Conservation (phyloP, 345 rosid species). For the Salix koriyanagi region DNA sequence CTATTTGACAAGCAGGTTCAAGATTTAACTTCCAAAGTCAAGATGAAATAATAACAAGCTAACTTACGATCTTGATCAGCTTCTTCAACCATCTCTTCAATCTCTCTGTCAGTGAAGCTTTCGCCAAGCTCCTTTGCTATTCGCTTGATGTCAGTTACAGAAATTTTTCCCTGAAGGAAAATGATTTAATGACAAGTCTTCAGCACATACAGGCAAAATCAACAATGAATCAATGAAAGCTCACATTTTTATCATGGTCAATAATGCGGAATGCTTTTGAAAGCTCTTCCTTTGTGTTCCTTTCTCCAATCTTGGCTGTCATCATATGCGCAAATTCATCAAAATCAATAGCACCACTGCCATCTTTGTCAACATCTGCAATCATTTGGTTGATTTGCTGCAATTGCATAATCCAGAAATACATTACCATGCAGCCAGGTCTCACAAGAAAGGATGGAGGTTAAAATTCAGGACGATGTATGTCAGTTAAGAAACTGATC, state of each 20-base stretch:
- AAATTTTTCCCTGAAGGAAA: conserved; percentile 64
- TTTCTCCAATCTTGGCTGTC: conserved; percentile 96
- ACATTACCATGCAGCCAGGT: conserved; percentile 1
- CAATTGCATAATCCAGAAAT: conserved; percentile 4
- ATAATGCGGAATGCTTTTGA: conserved; percentile 69
- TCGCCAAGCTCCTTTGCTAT: conserved; percentile 78
- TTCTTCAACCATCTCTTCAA: conserved; percentile 74
- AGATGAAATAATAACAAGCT: neutral
- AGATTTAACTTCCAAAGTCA: neutral
- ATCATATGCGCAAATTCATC: conserved; percentile 93
- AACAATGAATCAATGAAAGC: conserved; percentile 6
- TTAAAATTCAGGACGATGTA: neutral
- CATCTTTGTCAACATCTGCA: conserved; percentile 95
- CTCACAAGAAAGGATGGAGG: neutral
- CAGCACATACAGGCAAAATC: neutral
- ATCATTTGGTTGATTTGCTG: conserved; percentile 96
- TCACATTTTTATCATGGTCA: conserved; percentile 83
- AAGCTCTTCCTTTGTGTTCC: conserved; percentile 89
- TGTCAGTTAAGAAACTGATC: neutral
- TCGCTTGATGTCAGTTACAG: conserved; percentile 50
- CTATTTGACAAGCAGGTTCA: neutral
- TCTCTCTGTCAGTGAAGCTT: conserved; percentile 61
- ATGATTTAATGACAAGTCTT: neutral
- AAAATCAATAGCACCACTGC: conserved; percentile 93
- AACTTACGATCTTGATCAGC: conserved; percentile 79